Evolutionary conservation across 306 rosid genomes (phyloP), one percentile per base, ranked within the genome.

Genomic region (Quercus berberidifolia): DNA sequence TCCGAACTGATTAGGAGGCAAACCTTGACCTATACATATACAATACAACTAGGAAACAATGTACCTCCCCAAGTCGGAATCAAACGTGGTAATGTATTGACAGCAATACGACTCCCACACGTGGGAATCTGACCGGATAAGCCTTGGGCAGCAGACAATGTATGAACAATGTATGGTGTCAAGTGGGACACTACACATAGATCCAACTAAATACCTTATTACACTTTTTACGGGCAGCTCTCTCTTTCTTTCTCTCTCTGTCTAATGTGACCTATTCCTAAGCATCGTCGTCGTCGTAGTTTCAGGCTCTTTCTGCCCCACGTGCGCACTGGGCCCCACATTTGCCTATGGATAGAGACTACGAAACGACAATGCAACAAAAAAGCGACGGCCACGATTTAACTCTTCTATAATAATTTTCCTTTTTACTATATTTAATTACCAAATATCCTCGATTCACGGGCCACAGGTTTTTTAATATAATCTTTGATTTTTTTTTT

Each of bases 271-370:
- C 2, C 69, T 4, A 63, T 12, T 46, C 54, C 25, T 71, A 49
- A 49, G 54, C 69, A 33, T 35, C 77, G 6, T 51, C 15, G 43
- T 35, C 8, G 10, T 56, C 58, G 23, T 56, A 41, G 20, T 74
- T 68, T 43, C 71, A 67, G n/a, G 60, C 76, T 74, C 62, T 26
- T 51, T 60, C 79, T 69, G 31, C 92, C 92, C 84, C 88, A 82
- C 90, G 92, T 88, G 88, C 83, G 81, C 15, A n/a, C 2, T 21
- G 70, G 84, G 63, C 69, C 87, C 89, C 81, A 68, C 82, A 35
- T 33, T 13, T 55, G 73, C 75, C 46, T 79, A 64, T 79, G n/a
- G 71, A 81, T 78, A 55, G 68, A 35, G 77, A 49, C 51, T 76
- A 19, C 74, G 63, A 76, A 73, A 46, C 78, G 74, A 82, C 82